Base-by-base conservation (phyloP, 108 stramenopile genomes). In the Cylindrotheca fusiformis region DNA sequence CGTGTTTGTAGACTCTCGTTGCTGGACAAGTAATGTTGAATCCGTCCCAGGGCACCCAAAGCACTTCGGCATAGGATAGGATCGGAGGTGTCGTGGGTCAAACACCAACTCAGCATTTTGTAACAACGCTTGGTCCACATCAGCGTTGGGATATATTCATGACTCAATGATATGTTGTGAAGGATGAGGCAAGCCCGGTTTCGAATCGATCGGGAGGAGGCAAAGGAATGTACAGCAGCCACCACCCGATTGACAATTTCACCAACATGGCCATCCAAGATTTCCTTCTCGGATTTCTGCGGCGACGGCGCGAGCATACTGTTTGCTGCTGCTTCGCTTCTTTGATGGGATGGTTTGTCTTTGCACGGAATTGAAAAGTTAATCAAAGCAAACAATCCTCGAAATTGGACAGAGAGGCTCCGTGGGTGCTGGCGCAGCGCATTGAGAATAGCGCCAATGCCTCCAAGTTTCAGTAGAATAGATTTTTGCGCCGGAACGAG, bases 111-210 rank as follows among this genome's bases (percentile, higher is more conserved):
- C 28, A 88, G 58, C 81, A 88, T 85, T 64, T 86, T 82, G 49
- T 85, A 88, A 45, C 85, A 86, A 63, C 86, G 82, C 5, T 85
- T 85, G 32, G 85, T 88, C 74, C 79, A 82, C 27, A 95, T 67
- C 3, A 95, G 79, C 21, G 67, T 76, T 14, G 49, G 29, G 67
- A 90, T 85, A 58, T 91, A 90, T 32, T 69, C 83, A 20, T 72
- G 70, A 52, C 86, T 82, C 41, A 90, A 76, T 32, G 87, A 86
- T 32, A 95, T 66, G 58, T 95, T 95, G 79, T 92, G 88, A n/a
- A 95, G 81, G 17, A 95, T 88, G 19, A 95, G 86, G 67, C 88
- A 93, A 12, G 88, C 94, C 48, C 90, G 80, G 71, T 91, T 93
- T 21, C 93, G 76, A 46, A 93, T 95, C 14, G 90, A 72, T 58